Evolutionary conservation across 2,329 filamentous ascomycete species (phyloP), one percentile per base, ranked within the genome.

Genomic region (Hansfordia pulvinata): DNA sequence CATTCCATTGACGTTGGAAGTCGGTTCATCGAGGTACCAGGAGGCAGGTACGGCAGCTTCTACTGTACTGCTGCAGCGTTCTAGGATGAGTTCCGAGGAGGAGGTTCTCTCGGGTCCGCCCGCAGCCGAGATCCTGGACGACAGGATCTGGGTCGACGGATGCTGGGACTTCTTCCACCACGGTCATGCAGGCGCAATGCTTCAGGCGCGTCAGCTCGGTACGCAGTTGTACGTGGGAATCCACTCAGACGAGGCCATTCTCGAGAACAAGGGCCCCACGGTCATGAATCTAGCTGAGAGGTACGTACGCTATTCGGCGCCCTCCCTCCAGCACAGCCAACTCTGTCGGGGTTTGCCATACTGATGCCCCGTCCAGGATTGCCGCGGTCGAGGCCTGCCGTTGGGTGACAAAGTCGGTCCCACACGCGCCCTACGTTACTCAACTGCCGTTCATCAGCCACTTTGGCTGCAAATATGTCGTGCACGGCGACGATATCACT

Each of bases 141-240:
- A 81, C 42, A 76, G 88, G 39, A 82, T 98, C 44, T 98, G 92
- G 92, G 81, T 98, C 15, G 90, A 98, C 52, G 90, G 90, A 35
- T 98, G 90, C 64, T 98, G 94, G 60, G 90, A 98, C 61, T 98
- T 98, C 57, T 92, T 86, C 58, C 90, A 98, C 53, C 90, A 96
- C 52, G 90, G 90, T 43, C 90, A 98, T 60, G 90, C 90, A 5
- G 90, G 90, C 33, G 90, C 90, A 37, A 93, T 96, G 67, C 73
- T 98, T 25, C 90, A 98, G 56, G 90, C 90, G 26, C 81, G 90
- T 36, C 85, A 85, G 52, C 69, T 96, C 12, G 90, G 90, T 39
- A 73, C 70, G 37, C 83, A 93, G 58, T 73, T 98, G 25, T 76
- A 83, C 38, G 85, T 93, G 19, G 90, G 90, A 32, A 78, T 98